Evolutionary conservation across 345 rosid species (phyloP), one percentile per base, ranked within the genome.

Genomic region (Eucalyptus pumila): DNA sequence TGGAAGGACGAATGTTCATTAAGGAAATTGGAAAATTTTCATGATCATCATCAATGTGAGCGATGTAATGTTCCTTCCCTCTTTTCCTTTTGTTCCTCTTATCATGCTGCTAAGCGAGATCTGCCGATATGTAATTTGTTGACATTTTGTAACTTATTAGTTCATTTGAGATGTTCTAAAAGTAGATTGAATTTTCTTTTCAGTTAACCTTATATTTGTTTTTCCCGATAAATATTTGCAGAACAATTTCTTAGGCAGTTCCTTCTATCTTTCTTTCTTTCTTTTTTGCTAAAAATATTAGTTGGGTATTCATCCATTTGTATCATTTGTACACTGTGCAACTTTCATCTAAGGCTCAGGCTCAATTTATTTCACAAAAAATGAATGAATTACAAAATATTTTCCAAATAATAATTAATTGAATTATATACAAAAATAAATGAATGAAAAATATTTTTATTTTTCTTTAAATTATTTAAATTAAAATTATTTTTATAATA

Each of bases 341-440:
- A 65, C 1, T 1, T n/a, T 30, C 10, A 0, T n/a, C 10, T 15
- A 7, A 15, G 3, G 27, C 6, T 56, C 0, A 15, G 3, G 27
- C 6, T 56, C 0, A 0, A 0, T 21, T 56, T 56, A 24, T 56
- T 56, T 56, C 62, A 56, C 6, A 24, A 56, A 56, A 56, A 2
- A 9, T 23, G 3, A 56, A 56, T 56, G 27, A 56, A 3, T 23
- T 56, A 0, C 5, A 56, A 56, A 21, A 8, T 56, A 56, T 56
- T 56, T 56, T 10, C 0, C 30, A 56, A 24, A 56, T 0, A 56
- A 24, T 56, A 0, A 56, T 23, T 24, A 56, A 13, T 56, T 56
- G 0, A 56, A 24, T 56, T 0, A 56, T 52, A 6, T 56, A 0
- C 6, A 24, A 56, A 56, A 56, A 24, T 23, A 24, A 9, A 24